phyloP scores from a whole-genome alignment of 768 basidiomycete genomes.

The Serendipita indica region DNA sequence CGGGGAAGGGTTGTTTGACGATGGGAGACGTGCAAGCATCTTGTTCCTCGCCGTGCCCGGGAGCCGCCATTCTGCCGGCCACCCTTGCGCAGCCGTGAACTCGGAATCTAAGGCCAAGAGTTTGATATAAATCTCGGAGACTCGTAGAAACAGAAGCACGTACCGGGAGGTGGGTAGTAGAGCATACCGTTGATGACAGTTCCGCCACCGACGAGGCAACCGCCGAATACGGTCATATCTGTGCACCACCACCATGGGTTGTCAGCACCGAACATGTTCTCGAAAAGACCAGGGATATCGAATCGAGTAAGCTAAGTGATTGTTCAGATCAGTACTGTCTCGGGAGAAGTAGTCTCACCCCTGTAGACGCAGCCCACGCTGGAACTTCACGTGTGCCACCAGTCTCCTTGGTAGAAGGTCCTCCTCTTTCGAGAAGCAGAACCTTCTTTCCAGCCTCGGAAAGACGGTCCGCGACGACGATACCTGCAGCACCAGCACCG shows the following conservation, averaged over 20 bases:
- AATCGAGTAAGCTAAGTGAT: conserved; percentile 41
- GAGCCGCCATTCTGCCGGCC: conserved; percentile 40
- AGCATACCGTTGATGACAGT: conserved; percentile 39
- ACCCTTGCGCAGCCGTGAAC: conserved; percentile 36
- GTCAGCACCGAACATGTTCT: conserved; percentile 46
- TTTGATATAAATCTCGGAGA: background rate
- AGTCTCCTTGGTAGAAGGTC: conserved; percentile 42
- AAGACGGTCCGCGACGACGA: conserved; percentile 43
- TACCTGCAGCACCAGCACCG: conserved; percentile 43
- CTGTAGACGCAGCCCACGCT: conserved; percentile 20
- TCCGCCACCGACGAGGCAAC: conserved; percentile 49
- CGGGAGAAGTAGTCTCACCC: conserved; percentile 8
- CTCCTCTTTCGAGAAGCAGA: conserved; percentile 46
- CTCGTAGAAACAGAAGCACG: background rate
- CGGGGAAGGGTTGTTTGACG: conserved; percentile 43
- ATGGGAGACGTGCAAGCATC: conserved; percentile 36
- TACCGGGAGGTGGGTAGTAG: background rate
- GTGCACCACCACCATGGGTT: conserved; percentile 54
- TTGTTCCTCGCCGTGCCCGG: conserved; percentile 36
- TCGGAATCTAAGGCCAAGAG: conserved; percentile 35
- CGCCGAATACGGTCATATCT: conserved; percentile 48
- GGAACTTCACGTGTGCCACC: conserved; percentile 39
- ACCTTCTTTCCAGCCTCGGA: conserved; percentile 51
- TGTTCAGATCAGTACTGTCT: background rate
- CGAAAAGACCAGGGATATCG: conserved; percentile 49